Percentiles rank a stretch among this genome's conserved stretches.
These are phyloP conservation scores for Fusarium sp. DNA, from an alignment of 2,329 filamentous ascomycete species.

Conservation along the genomic window DNA sequence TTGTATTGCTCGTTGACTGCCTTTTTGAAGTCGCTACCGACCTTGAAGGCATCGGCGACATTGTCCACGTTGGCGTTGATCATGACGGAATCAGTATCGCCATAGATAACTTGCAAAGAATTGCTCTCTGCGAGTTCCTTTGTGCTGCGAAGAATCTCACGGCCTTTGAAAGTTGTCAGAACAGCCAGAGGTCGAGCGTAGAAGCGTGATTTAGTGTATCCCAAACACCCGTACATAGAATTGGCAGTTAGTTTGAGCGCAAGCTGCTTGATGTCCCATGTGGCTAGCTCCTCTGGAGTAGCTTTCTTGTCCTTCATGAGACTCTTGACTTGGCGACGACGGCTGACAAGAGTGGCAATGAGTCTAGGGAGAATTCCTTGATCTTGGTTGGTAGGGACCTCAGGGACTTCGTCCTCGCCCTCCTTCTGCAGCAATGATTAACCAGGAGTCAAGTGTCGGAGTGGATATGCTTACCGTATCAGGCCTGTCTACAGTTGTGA, in stretches of 20 bases:
- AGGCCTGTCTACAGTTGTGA: constrained; percentile 91
- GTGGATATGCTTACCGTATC: constrained; percentile 67
- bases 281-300: constrained; percentile 85
- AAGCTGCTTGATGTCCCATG: constrained; percentile 98
- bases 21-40: constrained; percentile 94
- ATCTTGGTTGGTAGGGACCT: constrained; percentile 81
- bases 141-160: constrained; percentile 95
- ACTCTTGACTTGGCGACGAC: constrained; percentile 91
- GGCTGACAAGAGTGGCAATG: constrained; percentile 89
- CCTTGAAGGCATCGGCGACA: constrained; percentile 87
- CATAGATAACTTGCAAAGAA: constrained; percentile 94
- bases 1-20: constrained; percentile 94
- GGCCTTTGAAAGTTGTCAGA: constrained; percentile 95
- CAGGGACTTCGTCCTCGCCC: constrained; percentile 88
- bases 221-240: constrained; percentile 99
- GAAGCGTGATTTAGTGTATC: constrained; percentile 96
- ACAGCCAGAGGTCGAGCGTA: constrained; percentile 95
- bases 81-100: constrained; percentile 99
- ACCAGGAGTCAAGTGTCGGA: constrained; percentile 4
- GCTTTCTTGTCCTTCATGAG: constrained; percentile 96
- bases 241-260: constrained; percentile 98
- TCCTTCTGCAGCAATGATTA: constrained; percentile 58
- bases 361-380: constrained; percentile 89
- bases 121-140: constrained; percentile 95
- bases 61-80: constrained; percentile 99